Base-by-base conservation (phyloP, 768 basidiomycete species). In the Kwoniella bestiolae region DNA sequence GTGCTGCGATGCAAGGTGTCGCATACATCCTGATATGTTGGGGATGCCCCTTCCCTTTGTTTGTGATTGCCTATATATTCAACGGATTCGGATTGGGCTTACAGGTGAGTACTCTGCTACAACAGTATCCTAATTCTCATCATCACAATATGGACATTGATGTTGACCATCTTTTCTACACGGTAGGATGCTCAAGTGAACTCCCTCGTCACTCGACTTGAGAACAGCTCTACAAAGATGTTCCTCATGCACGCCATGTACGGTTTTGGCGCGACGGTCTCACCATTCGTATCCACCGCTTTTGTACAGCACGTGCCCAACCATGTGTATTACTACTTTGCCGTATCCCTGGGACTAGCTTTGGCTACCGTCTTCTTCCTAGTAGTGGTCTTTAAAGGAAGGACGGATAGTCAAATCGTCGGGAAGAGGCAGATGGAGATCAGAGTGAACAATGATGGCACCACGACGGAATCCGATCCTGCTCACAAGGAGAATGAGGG, bases 251-350 rank as follows among this genome's bases (percentile, higher is more conserved):
- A 79, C 68, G 71, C 66, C 3, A 50, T 66, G 26, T 75, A 75
- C 65, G 82, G 83, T 28, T 69, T 82, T n/a, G 86, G 86, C 0
- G 86, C 86, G 1, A 82, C 86, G 58, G 77, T 83, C 5, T 81
- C 91, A 0, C 92, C 93, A 2, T 84, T 94, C 18, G 86, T 89
- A 0, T 85, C 92, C 0, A 94, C 93, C 0, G 90, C 92, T 63
- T 94, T 94, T 69, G 84, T 73, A 41, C 62, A 73, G 45, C 68
- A 62, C 49, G 67, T 69, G 14, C 56, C 38, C 7, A n/a, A 29
- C 7, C 35, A 56, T 8, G 69, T 71, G 18, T 72, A 75, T 0
- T 89, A 90, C 77, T 89, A 92, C 76, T 94, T 88, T 73, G 83
- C 92, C 8, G 82, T 82, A 0, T 91, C 90, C 0, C 80, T 92